phyloP scores from a whole-genome alignment of 345 rosid genomes.

The Mercurialis annua region DNA sequence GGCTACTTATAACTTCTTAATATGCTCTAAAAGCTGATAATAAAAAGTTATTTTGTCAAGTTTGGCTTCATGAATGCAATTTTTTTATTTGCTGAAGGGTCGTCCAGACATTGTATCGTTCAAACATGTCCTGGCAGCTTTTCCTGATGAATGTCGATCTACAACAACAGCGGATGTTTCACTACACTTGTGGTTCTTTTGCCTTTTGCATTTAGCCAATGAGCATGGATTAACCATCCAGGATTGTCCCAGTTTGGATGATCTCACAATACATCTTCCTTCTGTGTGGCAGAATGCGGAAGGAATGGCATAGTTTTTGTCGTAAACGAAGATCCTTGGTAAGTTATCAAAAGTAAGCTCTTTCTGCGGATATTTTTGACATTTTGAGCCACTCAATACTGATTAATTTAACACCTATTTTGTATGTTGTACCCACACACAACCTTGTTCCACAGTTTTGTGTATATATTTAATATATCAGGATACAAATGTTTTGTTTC shows the following conservation, averaged over 20 bases:
- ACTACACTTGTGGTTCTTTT: conserved; percentile 20
- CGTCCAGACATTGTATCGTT: neutral
- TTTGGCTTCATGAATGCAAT: neutral
- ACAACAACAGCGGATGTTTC: conserved; percentile 14
- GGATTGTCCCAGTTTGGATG: conserved; percentile 11
- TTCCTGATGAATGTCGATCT: conserved; percentile 8
- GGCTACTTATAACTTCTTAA: no score
- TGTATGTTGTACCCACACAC: neutral
- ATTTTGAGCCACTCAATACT: neutral
- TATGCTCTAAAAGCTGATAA: no score
- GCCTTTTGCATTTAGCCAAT: conserved; percentile 22
- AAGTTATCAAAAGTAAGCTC: neutral
- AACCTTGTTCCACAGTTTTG: neutral
- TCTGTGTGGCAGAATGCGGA: neutral
- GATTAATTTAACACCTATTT: neutral
- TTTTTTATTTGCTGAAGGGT: neutral
- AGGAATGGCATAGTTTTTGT: neutral
- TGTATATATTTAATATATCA: neutral
- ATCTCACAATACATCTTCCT: conserved; percentile 17
- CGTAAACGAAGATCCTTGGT: neutral
- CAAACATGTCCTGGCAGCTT: conserved; percentile 7
- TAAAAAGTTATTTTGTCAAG: no score
- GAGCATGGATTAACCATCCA: conserved; percentile 21
- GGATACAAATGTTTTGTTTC: no score
- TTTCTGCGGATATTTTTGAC: neutral